A percentile compares a stretch with the other conserved stretches of the same genome.
phyloP scores from a whole-genome alignment of 163 green algal species.

The Scenedesmus sp. region DNA sequence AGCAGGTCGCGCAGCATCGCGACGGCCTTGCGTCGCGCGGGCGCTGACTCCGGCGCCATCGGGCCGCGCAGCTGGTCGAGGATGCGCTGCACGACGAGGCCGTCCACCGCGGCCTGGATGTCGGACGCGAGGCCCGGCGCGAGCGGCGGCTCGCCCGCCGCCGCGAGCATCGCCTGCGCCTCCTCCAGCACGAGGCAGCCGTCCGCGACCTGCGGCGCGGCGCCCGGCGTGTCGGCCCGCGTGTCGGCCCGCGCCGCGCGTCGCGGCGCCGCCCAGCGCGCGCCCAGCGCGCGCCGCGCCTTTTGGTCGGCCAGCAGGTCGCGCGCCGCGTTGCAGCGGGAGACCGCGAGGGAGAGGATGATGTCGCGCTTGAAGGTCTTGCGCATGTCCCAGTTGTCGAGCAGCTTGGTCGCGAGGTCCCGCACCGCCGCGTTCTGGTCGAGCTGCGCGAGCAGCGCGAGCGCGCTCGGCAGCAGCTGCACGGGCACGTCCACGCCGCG shows the following conservation, averaged over 20 bases:
- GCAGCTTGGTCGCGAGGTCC: slow-evolving; percentile 22
- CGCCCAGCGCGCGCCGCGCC: not conserved
- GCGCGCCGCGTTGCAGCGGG: slow-evolving; percentile 36
- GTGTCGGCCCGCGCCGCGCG: no score
- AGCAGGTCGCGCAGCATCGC: slow-evolving; percentile 20
- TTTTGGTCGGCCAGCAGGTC: slow-evolving; percentile 39
- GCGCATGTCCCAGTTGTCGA: slow-evolving; percentile 41
- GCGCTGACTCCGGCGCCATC: not conserved
- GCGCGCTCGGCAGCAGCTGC: slow-evolving; percentile 34
- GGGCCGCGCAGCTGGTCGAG: slow-evolving; percentile 39
- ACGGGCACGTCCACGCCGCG: slow-evolving; percentile 31
- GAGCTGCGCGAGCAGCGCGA: slow-evolving; percentile 41
- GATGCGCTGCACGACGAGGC: slow-evolving; percentile 24
- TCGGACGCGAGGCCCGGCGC: slow-evolving; percentile 20
- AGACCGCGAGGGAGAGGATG: slow-evolving; percentile 26
- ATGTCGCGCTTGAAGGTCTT: slow-evolving; percentile 43
- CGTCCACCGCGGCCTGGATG: slow-evolving; percentile 22
- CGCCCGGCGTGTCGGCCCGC: not conserved
- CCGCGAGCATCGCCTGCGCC: slow-evolving; percentile 23
- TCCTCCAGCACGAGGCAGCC: slow-evolving; percentile 41
- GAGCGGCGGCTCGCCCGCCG: slow-evolving; percentile 8
- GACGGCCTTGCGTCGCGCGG: slow-evolving; percentile 15
- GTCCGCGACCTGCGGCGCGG: slow-evolving; percentile 23
- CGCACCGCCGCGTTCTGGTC: slow-evolving; percentile 18
- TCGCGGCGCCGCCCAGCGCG: not conserved